Conservation (phyloP, 305 asterid genomes). For the Striga hermonthica region DNA sequence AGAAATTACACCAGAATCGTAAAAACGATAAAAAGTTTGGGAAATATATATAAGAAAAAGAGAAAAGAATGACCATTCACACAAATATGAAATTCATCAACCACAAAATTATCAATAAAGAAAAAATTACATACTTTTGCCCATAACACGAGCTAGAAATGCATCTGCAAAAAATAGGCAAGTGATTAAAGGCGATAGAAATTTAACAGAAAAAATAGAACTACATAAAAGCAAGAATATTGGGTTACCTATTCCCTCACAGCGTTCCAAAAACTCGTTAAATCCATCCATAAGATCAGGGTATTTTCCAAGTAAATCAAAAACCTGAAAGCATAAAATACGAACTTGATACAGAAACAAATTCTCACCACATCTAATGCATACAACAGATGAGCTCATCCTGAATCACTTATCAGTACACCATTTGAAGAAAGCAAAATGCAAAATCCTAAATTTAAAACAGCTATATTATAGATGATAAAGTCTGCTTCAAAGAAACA, state of each 20-base stretch:
- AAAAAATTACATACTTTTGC: constrained; percentile 70
- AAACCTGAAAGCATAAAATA: constrained; percentile 55
- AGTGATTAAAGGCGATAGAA: constrained; percentile 36
- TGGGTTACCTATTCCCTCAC: constrained; percentile 70
- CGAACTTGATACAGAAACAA: constrained; percentile 24
- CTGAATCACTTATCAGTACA: constrained; percentile 11
- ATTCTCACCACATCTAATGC: constrained; percentile 20
- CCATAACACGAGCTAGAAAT: constrained; percentile 89
- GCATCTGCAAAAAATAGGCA: constrained; percentile 67
- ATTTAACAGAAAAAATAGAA: constrained; percentile 24
- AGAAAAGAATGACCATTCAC: too few relatives aligned
- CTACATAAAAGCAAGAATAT: constrained; percentile 28
- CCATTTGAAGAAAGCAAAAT: background rate
- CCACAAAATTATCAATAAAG: constrained; percentile 11
- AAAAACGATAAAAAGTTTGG: background rate
- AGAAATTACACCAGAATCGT: constrained; percentile 4
- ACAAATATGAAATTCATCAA: background rate
- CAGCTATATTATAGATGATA: too few relatives aligned
- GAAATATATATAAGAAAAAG: background rate
- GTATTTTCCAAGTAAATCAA: constrained; percentile 72
- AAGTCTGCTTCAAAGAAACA: background rate
- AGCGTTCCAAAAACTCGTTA: constrained; percentile 72
- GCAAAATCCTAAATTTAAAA: too few relatives aligned
- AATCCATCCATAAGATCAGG: constrained; percentile 98
- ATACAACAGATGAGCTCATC: background rate